Percentiles rank a stretch among this genome's conserved stretches.
phyloP scores from a whole-genome alignment of 78 protist species.

The slime mould (Dictyostelium discoideum) region DNA sequence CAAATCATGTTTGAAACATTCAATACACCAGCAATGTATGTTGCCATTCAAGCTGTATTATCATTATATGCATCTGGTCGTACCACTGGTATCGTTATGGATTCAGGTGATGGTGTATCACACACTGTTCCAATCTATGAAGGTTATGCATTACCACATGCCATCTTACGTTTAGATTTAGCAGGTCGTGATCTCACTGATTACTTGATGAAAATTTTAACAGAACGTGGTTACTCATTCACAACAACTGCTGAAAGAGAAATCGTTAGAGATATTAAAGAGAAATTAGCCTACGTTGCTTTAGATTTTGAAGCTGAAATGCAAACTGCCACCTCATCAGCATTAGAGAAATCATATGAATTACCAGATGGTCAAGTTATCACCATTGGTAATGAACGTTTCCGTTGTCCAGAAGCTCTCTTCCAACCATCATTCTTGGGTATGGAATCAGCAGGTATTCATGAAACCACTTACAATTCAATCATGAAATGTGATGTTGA shows the following conservation, averaged over 20 bases:
- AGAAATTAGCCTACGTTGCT: too few species aligned
- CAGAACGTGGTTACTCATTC: conserved; percentile 93
- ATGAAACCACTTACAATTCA: conserved; percentile 69
- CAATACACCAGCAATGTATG: conserved; percentile 88
- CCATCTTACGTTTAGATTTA: conserved; percentile 89
- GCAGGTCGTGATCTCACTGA: conserved; percentile 97
- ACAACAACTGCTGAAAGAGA: too few species aligned
- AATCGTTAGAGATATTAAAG: too few species aligned
- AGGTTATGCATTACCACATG: conserved; percentile 82
- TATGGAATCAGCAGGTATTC: conserved; percentile 83
- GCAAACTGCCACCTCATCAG: neutral
- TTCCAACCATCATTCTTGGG: conserved; percentile 93
- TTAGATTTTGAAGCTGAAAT: too few species aligned
- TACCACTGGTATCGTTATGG: conserved; percentile 90
- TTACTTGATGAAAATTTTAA: conserved; percentile 90
- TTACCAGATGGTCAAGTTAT: conserved; percentile 86
- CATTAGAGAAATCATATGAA: conserved; percentile 32
- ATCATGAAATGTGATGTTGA: conserved; percentile 78
- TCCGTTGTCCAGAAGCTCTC: conserved; percentile 89
- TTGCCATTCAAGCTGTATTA: conserved; percentile 79
- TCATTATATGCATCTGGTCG: conserved; percentile 93
- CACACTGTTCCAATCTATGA: conserved; percentile 93
- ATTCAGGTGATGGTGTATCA: conserved; percentile 90
- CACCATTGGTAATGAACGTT: conserved; percentile 84
- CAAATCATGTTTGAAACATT: conserved; percentile 96